Percentiles rank a stretch among this genome's conserved stretches.
Conservation (phyloP, 768 basidiomycete species). For the Lentinus tigrinus region DNA sequence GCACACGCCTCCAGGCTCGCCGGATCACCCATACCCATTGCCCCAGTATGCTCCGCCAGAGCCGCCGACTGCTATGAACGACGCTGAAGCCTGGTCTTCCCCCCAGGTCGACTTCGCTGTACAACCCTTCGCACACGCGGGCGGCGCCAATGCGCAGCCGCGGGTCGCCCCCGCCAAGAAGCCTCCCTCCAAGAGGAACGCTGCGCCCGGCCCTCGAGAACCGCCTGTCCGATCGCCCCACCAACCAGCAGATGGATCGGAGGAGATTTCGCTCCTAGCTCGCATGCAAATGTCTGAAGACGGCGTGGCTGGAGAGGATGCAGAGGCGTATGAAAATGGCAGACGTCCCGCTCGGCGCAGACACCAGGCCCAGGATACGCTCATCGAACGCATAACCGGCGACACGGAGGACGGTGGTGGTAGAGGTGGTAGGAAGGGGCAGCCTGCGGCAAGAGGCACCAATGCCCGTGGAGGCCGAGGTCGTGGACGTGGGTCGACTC, state of each 20-base stretch:
- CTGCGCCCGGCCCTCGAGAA: slow-evolving; percentile 4
- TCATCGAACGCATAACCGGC: background rate
- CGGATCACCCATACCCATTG: background rate
- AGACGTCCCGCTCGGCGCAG: too few relatives aligned
- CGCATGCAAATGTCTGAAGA: background rate
- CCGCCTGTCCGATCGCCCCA: background rate
- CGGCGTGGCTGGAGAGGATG: background rate
- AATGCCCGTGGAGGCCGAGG: too few relatives aligned
- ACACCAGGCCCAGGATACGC: background rate
- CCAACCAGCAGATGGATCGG: background rate
- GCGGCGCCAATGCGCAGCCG: background rate
- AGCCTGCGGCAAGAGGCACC: background rate
- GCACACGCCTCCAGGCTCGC: background rate
- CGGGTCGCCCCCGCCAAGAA: background rate
- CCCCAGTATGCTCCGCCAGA: slow-evolving; percentile 9
- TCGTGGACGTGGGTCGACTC: too few relatives aligned
- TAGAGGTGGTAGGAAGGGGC: background rate
- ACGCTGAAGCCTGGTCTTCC: slow-evolving; percentile 8
- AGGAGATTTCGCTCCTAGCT: background rate
- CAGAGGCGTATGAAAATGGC: too few relatives aligned
- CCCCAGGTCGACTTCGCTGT: slow-evolving; percentile 2
- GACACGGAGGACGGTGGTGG: background rate
- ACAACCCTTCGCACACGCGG: background rate
- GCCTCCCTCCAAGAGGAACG: background rate
- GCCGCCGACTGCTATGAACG: background rate